phyloP scores from a whole-genome alignment of 148 eudicot genomes.

The Camellia lanceoleosa region DNA sequence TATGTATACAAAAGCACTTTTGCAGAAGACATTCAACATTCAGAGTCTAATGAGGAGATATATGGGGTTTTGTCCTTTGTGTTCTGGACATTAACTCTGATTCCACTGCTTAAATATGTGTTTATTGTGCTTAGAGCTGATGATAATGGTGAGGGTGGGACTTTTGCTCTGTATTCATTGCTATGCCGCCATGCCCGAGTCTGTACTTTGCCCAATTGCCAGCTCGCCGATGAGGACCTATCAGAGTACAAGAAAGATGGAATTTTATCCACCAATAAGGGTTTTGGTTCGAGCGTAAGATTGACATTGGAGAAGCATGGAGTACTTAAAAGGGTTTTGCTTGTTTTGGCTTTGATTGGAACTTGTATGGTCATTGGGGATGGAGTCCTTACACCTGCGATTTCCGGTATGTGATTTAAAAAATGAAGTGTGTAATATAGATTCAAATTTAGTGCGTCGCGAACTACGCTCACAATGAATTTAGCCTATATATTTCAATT shows the following conservation, averaged over 20 bases:
- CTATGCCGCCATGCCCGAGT: conserved; percentile 67
- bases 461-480: no score
- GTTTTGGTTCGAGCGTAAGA: conserved; percentile 36
- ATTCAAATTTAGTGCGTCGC: no score
- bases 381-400: conserved; percentile 74
- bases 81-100: conserved; percentile 71
- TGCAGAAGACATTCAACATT: conserved; percentile 75
- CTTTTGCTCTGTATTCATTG: conserved; percentile 72
- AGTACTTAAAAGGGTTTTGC: conserved; percentile 43
- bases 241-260: conserved; percentile 55
- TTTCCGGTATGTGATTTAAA: conserved; percentile 42
- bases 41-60: conserved; percentile 69
- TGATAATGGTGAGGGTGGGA: conserved; percentile 87
- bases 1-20: conserved; percentile 74
- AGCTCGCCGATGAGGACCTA: conserved; percentile 63
- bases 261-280: conserved; percentile 21
- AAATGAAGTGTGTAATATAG: no score
- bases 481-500: no score
- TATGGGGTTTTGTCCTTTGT: conserved; percentile 63
- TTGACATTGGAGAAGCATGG: conserved; percentile 58
- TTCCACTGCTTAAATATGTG: conserved; percentile 67
- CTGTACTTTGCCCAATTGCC: conserved; percentile 63
- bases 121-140: conserved; percentile 74
- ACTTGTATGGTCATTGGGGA: conserved; percentile 86
- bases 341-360: conserved; percentile 64